These are phyloP conservation scores for Copromyces sp. DNA, from an alignment of 495 filamentous ascomycete species.

Conservation along the genomic window DNA sequence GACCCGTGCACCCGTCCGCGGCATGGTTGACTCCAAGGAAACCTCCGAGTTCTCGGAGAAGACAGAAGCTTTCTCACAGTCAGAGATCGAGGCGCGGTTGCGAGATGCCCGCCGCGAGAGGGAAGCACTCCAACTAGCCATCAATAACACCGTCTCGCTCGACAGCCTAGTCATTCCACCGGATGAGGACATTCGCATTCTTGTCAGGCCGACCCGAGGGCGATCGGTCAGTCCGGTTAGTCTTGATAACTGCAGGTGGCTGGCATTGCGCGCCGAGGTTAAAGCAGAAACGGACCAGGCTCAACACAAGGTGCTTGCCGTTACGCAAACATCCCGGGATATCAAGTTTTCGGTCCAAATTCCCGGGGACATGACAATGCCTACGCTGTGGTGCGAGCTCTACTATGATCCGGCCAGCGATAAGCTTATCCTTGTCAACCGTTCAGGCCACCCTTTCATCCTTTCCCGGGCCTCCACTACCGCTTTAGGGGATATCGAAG, in stretches of 20 bases:
- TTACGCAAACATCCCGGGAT: slow-evolving; percentile 38
- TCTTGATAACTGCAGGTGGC: slow-evolving; percentile 33
- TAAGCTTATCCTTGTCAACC: slow-evolving; percentile 37
- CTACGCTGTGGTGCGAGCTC: slow-evolving; percentile 38
- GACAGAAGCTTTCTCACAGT: slow-evolving; percentile 40
- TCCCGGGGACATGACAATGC: slow-evolving; percentile 25
- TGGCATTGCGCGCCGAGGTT: slow-evolving; percentile 36
- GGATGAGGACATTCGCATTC: slow-evolving; percentile 37
- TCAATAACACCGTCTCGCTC: slow-evolving; percentile 28
- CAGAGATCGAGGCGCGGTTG: slow-evolving; percentile 31
- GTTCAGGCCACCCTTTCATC: slow-evolving; percentile 33
- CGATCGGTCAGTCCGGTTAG: slow-evolving; percentile 38
- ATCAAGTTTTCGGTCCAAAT: slow-evolving; percentile 42
- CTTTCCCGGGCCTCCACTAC: slow-evolving; percentile 27
- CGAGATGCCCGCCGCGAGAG: slow-evolving; percentile 23
- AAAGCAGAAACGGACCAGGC: slow-evolving; percentile 27
- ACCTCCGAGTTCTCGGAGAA: slow-evolving; percentile 32
- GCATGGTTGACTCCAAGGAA: slow-evolving; percentile 31
- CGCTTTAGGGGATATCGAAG: slow-evolving; percentile 17
- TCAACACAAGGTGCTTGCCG: slow-evolving; percentile 36
- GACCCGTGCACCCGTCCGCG: background rate
- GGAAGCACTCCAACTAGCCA: slow-evolving; percentile 21
- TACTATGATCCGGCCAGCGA: slow-evolving; percentile 42
- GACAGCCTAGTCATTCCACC: slow-evolving; percentile 33
- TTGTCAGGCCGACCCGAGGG: slow-evolving; percentile 36